phyloP scores from a whole-genome alignment of 306 rosid species.

The Lupinus albus region DNA sequence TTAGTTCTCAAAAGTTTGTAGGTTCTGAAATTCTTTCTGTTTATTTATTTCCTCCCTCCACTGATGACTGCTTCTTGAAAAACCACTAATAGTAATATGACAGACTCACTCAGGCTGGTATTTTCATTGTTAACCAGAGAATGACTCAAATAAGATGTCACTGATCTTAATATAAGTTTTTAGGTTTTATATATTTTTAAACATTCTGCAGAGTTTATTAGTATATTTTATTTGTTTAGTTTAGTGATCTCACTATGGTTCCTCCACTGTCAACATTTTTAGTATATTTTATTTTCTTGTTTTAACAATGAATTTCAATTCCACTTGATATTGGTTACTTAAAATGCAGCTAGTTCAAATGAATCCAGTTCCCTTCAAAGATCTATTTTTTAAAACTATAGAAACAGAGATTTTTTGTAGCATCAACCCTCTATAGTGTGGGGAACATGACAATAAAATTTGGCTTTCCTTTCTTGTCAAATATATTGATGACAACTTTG shows the following conservation, averaged over 20 bases:
- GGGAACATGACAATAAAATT: neutral
- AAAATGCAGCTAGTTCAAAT: neutral
- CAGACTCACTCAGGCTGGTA: too few species aligned
- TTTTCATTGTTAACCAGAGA: too few species aligned
- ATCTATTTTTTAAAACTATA: neutral
- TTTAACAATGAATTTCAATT: conserved; percentile 2
- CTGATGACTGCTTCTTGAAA: too few species aligned
- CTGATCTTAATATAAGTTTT: too few species aligned
- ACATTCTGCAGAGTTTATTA: too few species aligned
- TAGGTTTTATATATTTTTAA: too few species aligned
- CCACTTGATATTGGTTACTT: neutral
- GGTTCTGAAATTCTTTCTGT: neutral
- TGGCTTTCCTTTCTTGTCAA: neutral
- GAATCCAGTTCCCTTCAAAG: neutral
- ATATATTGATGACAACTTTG: conserved; percentile 31
- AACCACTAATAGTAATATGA: too few species aligned
- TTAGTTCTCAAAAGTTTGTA: too few species aligned
- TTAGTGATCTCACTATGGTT: neutral
- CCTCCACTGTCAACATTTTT: too few species aligned
- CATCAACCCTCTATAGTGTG: neutral
- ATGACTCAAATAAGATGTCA: too few species aligned
- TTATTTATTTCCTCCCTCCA: neutral
- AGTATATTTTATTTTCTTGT: neutral
- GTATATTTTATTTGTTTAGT: neutral
- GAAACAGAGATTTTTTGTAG: neutral